Percentiles rank a stretch among this genome's conserved stretches.
These are phyloP conservation scores for Penicillium malachiteum DNA, from an alignment of 495 filamentous ascomycete species.

Conservation along the genomic window DNA sequence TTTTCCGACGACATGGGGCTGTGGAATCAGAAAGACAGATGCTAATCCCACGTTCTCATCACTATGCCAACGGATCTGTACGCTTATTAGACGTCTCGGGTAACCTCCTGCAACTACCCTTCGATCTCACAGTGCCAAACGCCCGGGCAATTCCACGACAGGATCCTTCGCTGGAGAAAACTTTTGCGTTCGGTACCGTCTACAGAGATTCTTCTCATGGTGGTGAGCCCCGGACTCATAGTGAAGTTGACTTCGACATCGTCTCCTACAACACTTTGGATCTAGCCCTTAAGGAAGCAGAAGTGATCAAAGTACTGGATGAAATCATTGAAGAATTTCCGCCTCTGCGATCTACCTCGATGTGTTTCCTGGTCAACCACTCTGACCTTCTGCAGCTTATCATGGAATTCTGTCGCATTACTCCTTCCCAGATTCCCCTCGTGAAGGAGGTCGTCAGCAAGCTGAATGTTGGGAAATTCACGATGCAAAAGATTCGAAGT, in stretches of 20 bases:
- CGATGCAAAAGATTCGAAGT: slow-evolving; percentile 80
- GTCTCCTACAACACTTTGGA: slow-evolving; percentile 75
- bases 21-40: slow-evolving; percentile 72
- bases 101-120: slow-evolving; percentile 84
- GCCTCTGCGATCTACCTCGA: slow-evolving; percentile 61
- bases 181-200: slow-evolving; percentile 85
- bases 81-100: slow-evolving; percentile 80
- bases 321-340: slow-evolving; percentile 86
- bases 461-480: slow-evolving; percentile 78
- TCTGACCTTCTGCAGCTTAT: slow-evolving; percentile 79
- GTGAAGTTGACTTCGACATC: slow-evolving; percentile 95
- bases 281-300: slow-evolving; percentile 87
- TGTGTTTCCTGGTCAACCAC: slow-evolving; percentile 94
- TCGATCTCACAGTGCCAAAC: slow-evolving; percentile 86
- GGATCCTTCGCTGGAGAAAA: slow-evolving; percentile 64
- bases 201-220: slow-evolving; percentile 78
- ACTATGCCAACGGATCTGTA: slow-evolving; percentile 72
- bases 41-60: slow-evolving; percentile 76
- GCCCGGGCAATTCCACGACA: slow-evolving; percentile 80
- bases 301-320: slow-evolving; percentile 91
- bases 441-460: slow-evolving; percentile 86
- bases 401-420: slow-evolving; percentile 84
- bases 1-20: slow-evolving; percentile 91
- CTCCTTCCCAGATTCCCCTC: slow-evolving; percentile 59
- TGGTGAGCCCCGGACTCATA: slow-evolving; percentile 74